Percentiles rank a stretch among this genome's conserved stretches.
phyloP scores from a whole-genome alignment of 192 early-diverging fungal genomes.

The Coemansia sp. region DNA sequence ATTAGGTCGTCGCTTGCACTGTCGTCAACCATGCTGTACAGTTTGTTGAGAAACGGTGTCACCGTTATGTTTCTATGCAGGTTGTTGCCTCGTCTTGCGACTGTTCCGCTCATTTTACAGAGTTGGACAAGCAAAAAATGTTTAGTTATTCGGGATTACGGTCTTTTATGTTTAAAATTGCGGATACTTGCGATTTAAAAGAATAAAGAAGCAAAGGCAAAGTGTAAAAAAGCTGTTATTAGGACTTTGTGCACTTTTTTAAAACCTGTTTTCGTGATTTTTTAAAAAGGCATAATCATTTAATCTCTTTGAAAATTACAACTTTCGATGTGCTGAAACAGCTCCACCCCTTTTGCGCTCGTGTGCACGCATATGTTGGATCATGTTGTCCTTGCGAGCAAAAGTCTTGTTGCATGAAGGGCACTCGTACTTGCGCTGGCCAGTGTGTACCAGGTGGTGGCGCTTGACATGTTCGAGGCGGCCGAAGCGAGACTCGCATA shows the following conservation, averaged over 20 bases:
- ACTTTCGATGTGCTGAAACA: neutral
- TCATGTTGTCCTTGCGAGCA: slow-evolving; percentile 77
- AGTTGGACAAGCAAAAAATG: neutral
- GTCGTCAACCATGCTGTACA: slow-evolving; percentile 95
- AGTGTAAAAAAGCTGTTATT: neutral
- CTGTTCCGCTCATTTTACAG: slow-evolving; percentile 18
- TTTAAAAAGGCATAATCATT: neutral
- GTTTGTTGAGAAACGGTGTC: slow-evolving; percentile 91
- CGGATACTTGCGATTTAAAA: too few species aligned
- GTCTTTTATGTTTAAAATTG: neutral
- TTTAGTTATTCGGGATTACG: neutral
- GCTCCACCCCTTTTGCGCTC: slow-evolving; percentile 25
- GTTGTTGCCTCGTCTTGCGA: slow-evolving; percentile 32
- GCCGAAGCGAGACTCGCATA: slow-evolving; percentile 60
- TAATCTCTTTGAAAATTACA: neutral
- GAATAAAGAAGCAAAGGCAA: neutral
- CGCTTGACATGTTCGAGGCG: slow-evolving; percentile 53
- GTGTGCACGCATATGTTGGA: slow-evolving; percentile 75
- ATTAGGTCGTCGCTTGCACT: slow-evolving; percentile 79
- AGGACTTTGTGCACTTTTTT: too few species aligned
- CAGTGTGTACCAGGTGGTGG: slow-evolving; percentile 53
- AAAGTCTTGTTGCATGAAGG: slow-evolving; percentile 62
- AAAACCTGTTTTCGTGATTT: too few species aligned
- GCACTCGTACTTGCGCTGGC: slow-evolving; percentile 69
- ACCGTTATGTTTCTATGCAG: slow-evolving; percentile 57